phyloP scores from a whole-genome alignment of 129 eudicot species.

The Tanacetum coccineum region DNA sequence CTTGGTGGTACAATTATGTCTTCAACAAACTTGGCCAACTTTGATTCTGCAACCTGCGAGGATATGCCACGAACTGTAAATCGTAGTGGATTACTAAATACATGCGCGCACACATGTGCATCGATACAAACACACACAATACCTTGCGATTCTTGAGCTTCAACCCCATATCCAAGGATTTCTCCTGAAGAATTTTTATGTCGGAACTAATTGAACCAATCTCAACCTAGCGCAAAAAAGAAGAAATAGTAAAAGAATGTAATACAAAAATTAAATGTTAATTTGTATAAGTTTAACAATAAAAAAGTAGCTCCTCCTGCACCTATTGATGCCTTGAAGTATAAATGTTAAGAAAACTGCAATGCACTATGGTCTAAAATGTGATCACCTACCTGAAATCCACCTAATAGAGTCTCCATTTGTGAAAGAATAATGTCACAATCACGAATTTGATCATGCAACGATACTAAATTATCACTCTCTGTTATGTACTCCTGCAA shows the following conservation, averaged over 20 bases:
- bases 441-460: conserved; percentile 96
- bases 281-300: background rate
- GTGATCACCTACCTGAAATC: conserved; percentile 74
- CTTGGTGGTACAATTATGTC: conserved; percentile 98
- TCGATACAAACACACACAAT: conserved; percentile 8
- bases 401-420: conserved; percentile 92
- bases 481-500: conserved; percentile 92
- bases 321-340: background rate
- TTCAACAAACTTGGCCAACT: conserved; percentile 94
- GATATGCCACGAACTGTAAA: conserved; percentile 25
- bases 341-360: conserved; percentile 5
- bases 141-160: conserved; percentile 99
- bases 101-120: background rate
- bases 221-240: conserved; percentile 54
- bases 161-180: conserved; percentile 97
- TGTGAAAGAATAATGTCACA: conserved; percentile 89
- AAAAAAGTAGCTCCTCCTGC: too few species aligned
- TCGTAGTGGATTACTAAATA: conserved; percentile 15
- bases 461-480: conserved; percentile 94
- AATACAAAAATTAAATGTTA: conserved; percentile 4
- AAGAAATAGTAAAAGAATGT: conserved; percentile 8
- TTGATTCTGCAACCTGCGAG: conserved; percentile 90
- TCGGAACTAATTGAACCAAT: conserved; percentile 98
- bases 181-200: conserved; percentile 94
- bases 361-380: background rate